phyloP scores from a whole-genome alignment of 1,284 basidiomycete genomes.

The Moesziomyces aphidis region DNA sequence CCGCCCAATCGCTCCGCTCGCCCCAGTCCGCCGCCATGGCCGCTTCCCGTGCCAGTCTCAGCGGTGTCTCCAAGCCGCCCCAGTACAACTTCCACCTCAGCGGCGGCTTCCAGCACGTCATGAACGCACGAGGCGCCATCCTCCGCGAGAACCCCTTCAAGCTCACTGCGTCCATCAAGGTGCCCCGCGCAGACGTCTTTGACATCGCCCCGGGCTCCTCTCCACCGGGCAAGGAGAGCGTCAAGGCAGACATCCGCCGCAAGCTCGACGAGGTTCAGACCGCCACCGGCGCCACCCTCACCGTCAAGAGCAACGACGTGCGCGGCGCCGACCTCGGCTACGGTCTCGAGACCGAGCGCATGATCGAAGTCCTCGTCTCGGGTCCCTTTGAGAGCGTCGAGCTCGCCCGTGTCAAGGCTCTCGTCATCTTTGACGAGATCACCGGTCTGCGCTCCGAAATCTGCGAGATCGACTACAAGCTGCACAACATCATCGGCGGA shows the following conservation, averaged over 20 bases:
- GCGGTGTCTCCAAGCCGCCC: conserved; percentile 32
- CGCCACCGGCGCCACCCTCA: conserved; percentile 86
- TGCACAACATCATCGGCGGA: conserved; percentile 91
- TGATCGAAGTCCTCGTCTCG: conserved; percentile 90
- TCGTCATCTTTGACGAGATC: conserved; percentile 90
- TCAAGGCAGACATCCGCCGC: conserved; percentile 87
- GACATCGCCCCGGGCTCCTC: conserved; percentile 35
- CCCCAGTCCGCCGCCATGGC: conserved; percentile 14
- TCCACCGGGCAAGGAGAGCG: conserved; percentile 69
- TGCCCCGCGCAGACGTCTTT: conserved; percentile 90
- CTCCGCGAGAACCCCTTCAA: conserved; percentile 88
- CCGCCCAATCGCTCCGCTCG: conserved; percentile 27
- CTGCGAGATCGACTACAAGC: conserved; percentile 93
- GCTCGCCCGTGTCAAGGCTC: conserved; percentile 85
- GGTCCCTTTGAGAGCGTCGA: conserved; percentile 89
- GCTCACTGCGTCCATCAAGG: conserved; percentile 85
- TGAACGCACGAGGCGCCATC: conserved; percentile 87
- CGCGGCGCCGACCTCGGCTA: conserved; percentile 61
- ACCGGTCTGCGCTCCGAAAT: conserved; percentile 80
- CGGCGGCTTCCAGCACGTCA: conserved; percentile 91
- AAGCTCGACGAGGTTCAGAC: conserved; percentile 92
- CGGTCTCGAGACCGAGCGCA: conserved; percentile 90
- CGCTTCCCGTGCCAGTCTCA: conserved; percentile 27
- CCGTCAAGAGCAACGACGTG: conserved; percentile 72
- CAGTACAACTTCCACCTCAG: conserved; percentile 84